These are phyloP conservation scores for Rheum nobile DNA, from an alignment of 148 eudicot species.

Conservation along the genomic window DNA sequence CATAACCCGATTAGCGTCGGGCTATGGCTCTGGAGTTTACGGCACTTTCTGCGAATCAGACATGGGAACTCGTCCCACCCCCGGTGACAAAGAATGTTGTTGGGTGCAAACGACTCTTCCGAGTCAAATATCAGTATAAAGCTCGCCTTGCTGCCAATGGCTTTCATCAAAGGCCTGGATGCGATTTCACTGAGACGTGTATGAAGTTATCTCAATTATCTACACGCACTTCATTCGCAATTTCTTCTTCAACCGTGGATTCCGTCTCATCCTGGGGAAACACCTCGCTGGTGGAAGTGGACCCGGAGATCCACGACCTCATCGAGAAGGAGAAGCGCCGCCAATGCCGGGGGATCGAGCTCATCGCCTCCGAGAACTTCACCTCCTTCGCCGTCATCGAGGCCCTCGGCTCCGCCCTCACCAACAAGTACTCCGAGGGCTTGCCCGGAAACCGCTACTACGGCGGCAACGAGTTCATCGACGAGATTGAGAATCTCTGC, in stretches of 20 bases:
- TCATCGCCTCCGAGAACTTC: constrained; percentile 95
- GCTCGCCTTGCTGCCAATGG: too few relatives aligned
- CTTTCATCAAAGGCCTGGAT: too few relatives aligned
- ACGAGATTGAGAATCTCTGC: constrained; percentile 69
- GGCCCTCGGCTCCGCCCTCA: constrained; percentile 74
- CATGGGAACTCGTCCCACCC: too few relatives aligned
- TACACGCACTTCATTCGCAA: too few relatives aligned
- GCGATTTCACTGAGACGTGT: too few relatives aligned
- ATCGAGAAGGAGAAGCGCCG: constrained; percentile 84
- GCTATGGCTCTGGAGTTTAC: too few relatives aligned
- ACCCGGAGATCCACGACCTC: constrained; percentile 80
- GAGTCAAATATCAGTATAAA: too few relatives aligned
- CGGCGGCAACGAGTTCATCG: constrained; percentile 76
- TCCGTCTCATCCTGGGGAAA: constrained; percentile 76
- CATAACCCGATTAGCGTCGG: too few relatives aligned
- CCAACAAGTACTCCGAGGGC: constrained; percentile 94
- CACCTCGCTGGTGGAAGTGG: constrained; percentile 41
- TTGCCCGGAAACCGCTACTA: constrained; percentile 85
- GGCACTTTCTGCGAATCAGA: too few relatives aligned
- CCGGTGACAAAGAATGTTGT: too few relatives aligned
- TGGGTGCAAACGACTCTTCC: too few relatives aligned
- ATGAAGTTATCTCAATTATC: too few relatives aligned
- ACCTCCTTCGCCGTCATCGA: constrained; percentile 87
- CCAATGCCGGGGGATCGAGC: constrained; percentile 71
- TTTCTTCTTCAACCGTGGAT: constrained; percentile 46